Conservation (phyloP, 495 filamentous ascomycete species). For the Penicillium ochrochloron region DNA sequence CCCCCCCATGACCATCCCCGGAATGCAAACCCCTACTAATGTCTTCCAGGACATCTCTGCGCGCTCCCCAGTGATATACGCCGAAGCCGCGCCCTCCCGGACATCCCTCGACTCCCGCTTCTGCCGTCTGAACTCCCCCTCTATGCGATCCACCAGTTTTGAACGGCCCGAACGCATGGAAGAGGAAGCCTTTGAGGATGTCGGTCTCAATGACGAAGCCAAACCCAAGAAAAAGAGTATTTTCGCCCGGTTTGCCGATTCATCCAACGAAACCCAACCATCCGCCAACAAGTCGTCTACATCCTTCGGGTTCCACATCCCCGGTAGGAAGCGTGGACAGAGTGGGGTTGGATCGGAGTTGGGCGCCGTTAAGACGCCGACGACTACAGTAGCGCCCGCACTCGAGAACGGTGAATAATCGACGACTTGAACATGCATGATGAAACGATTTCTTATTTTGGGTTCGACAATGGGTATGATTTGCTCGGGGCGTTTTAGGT, state of each 20-base stretch:
- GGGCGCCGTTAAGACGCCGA: constrained; percentile 53
- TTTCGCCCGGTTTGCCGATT: constrained; percentile 83
- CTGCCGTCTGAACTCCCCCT: constrained; percentile 54
- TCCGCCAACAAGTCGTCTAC: constrained; percentile 52
- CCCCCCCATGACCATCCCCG: constrained; percentile 1
- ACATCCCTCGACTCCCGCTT: constrained; percentile 80
- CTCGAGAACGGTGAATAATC: constrained; percentile 34
- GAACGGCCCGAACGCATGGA: constrained; percentile 61
- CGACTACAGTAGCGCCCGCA: constrained; percentile 25
- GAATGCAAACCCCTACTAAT: constrained; percentile 14
- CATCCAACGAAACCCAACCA: constrained; percentile 41
- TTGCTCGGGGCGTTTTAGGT: constrained; percentile 22
- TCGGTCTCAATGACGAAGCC: constrained; percentile 80
- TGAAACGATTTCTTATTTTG: constrained; percentile 9
- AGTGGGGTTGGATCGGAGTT: constrained; percentile 75
- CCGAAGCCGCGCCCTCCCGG: constrained; percentile 62
- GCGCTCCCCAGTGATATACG: constrained; percentile 71
- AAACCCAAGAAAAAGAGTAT: constrained; percentile 79
- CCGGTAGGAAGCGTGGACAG: constrained; percentile 73
- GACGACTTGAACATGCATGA: constrained; percentile 15
- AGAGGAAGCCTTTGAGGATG: constrained; percentile 88
- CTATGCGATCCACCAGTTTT: constrained; percentile 56
- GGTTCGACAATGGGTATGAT: constrained; percentile 5
- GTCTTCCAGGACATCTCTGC: constrained; percentile 82
- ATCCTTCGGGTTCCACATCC: constrained; percentile 65